These are phyloP conservation scores for Amanita pallidorosea DNA, from an alignment of 768 basidiomycete genomes.

Conservation along the genomic window DNA sequence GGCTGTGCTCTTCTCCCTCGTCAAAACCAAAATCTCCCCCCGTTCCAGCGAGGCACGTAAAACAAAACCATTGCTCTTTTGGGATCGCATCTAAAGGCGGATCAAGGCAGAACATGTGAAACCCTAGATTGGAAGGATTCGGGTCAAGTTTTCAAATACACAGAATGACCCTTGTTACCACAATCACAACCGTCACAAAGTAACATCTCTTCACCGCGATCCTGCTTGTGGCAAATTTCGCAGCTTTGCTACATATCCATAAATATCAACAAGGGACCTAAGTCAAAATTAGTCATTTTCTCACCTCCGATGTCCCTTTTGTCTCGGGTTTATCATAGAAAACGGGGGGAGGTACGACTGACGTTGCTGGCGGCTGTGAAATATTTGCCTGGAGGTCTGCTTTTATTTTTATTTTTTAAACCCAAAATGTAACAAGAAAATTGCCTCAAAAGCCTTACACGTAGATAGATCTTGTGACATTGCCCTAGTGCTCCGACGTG, in stretches of 20 bases:
- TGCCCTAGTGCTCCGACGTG: slow-evolving; percentile 43
- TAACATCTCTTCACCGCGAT: slow-evolving; percentile 85
- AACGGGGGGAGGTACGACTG: slow-evolving; percentile 30
- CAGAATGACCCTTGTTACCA: slow-evolving; percentile 16
- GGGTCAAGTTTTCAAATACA: not conserved
- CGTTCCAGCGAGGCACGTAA: slow-evolving; percentile 80
- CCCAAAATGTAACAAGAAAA: not conserved
- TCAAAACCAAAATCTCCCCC: slow-evolving; percentile 98
- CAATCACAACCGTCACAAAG: slow-evolving; percentile 44
- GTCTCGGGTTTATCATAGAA: slow-evolving; percentile 39
- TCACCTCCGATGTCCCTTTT: slow-evolving; percentile 43
- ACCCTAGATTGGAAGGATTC: slow-evolving; percentile 42
- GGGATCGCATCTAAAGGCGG: slow-evolving; percentile 82
- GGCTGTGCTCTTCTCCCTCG: slow-evolving; percentile 91
- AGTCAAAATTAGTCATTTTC: slow-evolving; percentile 18
- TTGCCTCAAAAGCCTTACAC: slow-evolving; percentile 15
- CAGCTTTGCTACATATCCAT: slow-evolving; percentile 58
- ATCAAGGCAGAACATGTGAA: slow-evolving; percentile 94
- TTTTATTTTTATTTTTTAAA: not conserved
- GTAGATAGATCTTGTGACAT: slow-evolving; percentile 38
- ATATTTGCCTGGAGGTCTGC: not conserved
- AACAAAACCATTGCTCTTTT: slow-evolving; percentile 94
- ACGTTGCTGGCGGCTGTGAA: slow-evolving; percentile 2
- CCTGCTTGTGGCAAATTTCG: slow-evolving; percentile 87
- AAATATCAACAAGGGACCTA: slow-evolving; percentile 14